Evolutionary conservation across 1,284 basidiomycete genomes (phyloP).

Genomic region (Xerocomus minutiporus): DNA sequence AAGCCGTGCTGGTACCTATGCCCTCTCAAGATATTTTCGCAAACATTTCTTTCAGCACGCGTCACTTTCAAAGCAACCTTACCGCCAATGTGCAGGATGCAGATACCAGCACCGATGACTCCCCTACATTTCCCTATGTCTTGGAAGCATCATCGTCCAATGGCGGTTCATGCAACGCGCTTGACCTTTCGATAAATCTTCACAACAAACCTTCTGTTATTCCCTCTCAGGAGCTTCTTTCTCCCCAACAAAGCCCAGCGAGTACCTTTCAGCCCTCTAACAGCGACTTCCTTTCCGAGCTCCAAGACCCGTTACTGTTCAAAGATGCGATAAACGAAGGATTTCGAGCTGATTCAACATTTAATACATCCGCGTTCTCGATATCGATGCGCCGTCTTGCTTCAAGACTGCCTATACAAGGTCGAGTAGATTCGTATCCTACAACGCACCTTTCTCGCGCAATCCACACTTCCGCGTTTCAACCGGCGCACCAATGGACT

Average conservation of each 20-base stretch:
- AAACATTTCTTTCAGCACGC: slow-evolving; percentile 7
- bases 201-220: slow-evolving; percentile 7
- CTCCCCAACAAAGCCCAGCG: slow-evolving; percentile 11
- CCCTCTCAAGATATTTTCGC: slow-evolving; percentile 14
- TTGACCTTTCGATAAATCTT: slow-evolving; percentile 6
- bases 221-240: slow-evolving; percentile 8
- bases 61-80: slow-evolving; percentile 14
- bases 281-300: slow-evolving; percentile 13
- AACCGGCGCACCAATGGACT: slow-evolving; percentile 14
- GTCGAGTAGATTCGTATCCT: slow-evolving; percentile 12
- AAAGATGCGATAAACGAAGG: slow-evolving; percentile 16
- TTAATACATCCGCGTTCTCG: slow-evolving; percentile 17
- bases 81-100: slow-evolving; percentile 8
- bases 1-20: neutral
- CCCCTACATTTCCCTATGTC: slow-evolving; percentile 7
- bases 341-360: slow-evolving; percentile 6
- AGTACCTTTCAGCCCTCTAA: slow-evolving; percentile 1
- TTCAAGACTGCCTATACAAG: slow-evolving; percentile 17
- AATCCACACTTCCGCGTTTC: slow-evolving; percentile 13
- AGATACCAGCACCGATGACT: neutral
- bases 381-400: slow-evolving; percentile 21
- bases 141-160: slow-evolving; percentile 6
- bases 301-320: slow-evolving; percentile 13
- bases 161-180: neutral
- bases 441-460: slow-evolving; percentile 8